Percentiles rank a stretch among this genome's conserved stretches.
Conservation (phyloP, 164 flowering plant species). For the Magnolia officinalis region DNA sequence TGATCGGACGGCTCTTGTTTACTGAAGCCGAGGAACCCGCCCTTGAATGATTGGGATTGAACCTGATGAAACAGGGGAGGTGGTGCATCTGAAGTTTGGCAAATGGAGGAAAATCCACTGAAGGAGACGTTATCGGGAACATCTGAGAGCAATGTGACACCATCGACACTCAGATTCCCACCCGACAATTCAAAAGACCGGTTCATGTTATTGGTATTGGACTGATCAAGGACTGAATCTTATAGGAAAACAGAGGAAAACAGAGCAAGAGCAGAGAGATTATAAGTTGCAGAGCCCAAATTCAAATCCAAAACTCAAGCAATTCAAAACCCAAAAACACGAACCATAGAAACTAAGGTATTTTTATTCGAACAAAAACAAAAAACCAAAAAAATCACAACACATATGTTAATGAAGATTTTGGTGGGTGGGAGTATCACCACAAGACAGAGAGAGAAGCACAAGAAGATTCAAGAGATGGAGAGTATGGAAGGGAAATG, state of each 20-base stretch:
- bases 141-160: conserved; percentile 54
- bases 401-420: background rate
- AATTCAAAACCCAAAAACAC: background rate
- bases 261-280: background rate
- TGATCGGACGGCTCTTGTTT: conserved; percentile 40
- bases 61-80: conserved; percentile 42
- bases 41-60: conserved; percentile 34
- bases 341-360: too few relatives aligned
- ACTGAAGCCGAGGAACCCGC: conserved; percentile 47
- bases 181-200: conserved; percentile 32
- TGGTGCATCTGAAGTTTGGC: conserved; percentile 49
- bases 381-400: background rate
- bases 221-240: conserved; percentile 10
- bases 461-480: background rate
- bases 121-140: conserved; percentile 68
- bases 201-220: conserved; percentile 9
- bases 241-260: background rate
- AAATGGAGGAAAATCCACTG: conserved; percentile 32
- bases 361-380: too few relatives aligned
- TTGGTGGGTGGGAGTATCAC: background rate
- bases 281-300: background rate
- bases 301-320: background rate
- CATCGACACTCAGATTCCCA: conserved; percentile 48
- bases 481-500: background rate
- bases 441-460: background rate